Base-by-base conservation (phyloP, 768 basidiomycete species). In the Collybia sp. region DNA sequence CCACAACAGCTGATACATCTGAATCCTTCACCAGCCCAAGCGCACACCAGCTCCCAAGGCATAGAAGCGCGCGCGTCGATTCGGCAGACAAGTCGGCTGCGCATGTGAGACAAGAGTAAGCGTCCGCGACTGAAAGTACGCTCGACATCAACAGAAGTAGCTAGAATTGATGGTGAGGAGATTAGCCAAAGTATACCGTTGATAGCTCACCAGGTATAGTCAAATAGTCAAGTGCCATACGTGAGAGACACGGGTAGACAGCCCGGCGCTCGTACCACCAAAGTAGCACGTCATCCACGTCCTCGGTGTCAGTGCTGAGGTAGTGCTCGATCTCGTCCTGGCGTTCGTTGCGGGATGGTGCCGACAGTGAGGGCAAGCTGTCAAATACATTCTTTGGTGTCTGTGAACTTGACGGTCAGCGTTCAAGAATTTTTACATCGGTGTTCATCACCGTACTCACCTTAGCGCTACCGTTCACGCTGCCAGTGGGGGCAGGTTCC, bases 221-320 rank as follows among this genome's bases (percentile, higher is more conserved):
- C 0, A 65, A 49, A 42, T 68, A 67, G 31, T 68, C 58, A 0
- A 58, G 47, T 3, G 61, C 67, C 66, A 69, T 65, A 0, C 55
- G 45, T 1, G 59, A 55, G 1, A 65, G 53, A 11, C 47, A 18
- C 3, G 62, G 65, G 50, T 55, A 66, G 12, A 48, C 20, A 1
- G 25, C 19, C 11, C 46, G 40, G 17, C 38, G 43, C 5, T 53
- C 50, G 11, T 37, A 17, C 65, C 61, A 68, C 65, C 62, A 68
- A 8, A 37, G 13, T 11, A 66, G 41, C 1, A 53, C 49, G 38
- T 65, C 52, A 0, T 34, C 19, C 12, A 57, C 50, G 20, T 46
- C 31, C 38, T 57, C 59, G 12, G 54, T 35, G 12, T 53, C 43
- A 2, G 57, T 47, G 6, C 19, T 48, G n/a, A 68, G 58, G 50